A percentile compares a stretch with the other conserved stretches of the same genome.
Evolutionary conservation across 176 grass and related monocot genomes (phyloP).

Genomic region (Raddia guianensis): DNA sequence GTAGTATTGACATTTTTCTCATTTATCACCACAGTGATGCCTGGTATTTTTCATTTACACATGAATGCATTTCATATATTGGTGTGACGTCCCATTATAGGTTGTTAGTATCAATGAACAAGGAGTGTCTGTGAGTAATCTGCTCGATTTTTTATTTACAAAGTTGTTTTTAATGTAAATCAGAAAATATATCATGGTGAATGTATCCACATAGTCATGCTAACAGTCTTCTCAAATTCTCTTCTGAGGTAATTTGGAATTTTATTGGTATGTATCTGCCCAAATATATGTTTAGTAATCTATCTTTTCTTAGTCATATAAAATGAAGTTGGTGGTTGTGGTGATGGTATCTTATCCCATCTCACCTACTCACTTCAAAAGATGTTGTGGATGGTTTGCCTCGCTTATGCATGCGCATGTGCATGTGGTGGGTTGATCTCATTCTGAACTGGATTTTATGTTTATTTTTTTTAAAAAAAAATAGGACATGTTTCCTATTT

Average conservation of each 20-base stretch:
- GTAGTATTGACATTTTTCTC: not conserved
- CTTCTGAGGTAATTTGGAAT: not conserved
- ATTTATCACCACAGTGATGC: not conserved
- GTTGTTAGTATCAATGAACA: too few species aligned
- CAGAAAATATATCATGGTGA: conserved; percentile 9
- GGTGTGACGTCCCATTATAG: not conserved
- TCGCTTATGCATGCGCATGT: too few species aligned
- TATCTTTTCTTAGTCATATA: not conserved
- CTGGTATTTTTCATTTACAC: not conserved
- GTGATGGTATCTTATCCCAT: too few species aligned
- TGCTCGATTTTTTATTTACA: not conserved
- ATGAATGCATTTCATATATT: not conserved
- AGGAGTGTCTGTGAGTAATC: not conserved
- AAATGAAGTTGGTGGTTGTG: too few species aligned
- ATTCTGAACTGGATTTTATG: too few species aligned
- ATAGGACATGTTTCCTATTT: too few species aligned
- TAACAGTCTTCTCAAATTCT: not conserved
- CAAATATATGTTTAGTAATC: conserved; percentile 19
- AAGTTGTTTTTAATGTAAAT: not conserved
- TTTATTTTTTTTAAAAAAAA: too few species aligned
- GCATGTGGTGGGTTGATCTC: too few species aligned
- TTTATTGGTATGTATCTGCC: not conserved
- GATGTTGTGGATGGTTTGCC: too few species aligned
- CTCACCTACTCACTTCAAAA: too few species aligned
- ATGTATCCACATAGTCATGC: not conserved